Percentiles rank a stretch among this genome's conserved stretches.
Conservation (phyloP, 2,329 filamentous ascomycete species). For the Claviceps monticola region DNA sequence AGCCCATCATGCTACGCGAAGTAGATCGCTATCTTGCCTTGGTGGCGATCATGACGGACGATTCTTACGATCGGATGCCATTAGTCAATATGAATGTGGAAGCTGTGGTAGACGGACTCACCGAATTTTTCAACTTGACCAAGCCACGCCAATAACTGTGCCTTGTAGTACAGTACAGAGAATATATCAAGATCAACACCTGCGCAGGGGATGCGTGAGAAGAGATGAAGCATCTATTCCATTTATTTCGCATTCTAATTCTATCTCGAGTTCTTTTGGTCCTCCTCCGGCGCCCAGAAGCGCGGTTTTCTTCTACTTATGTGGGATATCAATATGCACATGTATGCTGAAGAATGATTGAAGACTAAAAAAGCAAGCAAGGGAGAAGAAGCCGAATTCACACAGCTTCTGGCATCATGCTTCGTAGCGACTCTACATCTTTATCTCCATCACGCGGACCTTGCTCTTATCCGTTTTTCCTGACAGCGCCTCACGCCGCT, state of each 20-base stretch:
- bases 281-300: no score
- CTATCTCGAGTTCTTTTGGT: neutral
- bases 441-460: neutral
- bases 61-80: constrained; percentile 70
- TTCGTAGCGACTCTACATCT: neutral
- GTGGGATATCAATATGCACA: no score
- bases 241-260: neutral
- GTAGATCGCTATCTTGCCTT: constrained; percentile 64
- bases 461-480: no score
- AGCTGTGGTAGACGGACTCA: constrained; percentile 64
- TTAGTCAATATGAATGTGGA: constrained; percentile 80
- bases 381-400: neutral
- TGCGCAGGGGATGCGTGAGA: neutral
- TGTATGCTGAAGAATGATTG: no score
- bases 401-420: neutral
- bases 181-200: neutral
- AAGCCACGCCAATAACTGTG: constrained; percentile 32
- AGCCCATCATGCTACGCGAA: constrained; percentile 54
- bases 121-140: constrained; percentile 64
- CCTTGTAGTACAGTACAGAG: no score
- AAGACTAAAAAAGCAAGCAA: neutral
- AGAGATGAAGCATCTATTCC: neutral
- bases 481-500: neutral
- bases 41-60: constrained; percentile 77
- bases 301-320: neutral